Base-by-base conservation (phyloP, 768 basidiomycete species). In the Udeniomyces megalosporus region DNA sequence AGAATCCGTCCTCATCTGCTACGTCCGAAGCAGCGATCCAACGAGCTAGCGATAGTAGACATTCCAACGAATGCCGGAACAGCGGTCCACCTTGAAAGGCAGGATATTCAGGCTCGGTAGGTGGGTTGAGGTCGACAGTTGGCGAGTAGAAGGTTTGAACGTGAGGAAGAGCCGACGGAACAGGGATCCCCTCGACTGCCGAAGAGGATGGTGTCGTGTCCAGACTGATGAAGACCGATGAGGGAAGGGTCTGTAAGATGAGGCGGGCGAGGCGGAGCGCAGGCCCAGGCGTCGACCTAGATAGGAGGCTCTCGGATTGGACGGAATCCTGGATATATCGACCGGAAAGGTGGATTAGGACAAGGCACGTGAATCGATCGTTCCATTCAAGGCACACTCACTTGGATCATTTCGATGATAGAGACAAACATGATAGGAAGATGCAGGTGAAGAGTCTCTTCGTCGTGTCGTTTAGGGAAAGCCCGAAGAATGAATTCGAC, bases 371-470 rank as follows among this genome's bases (percentile, higher is more conserved):
- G n/a, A n/a, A n/a, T n/a, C 32, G 34, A 55, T 4, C 20, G 26
- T 4, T 11, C 26, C 31, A 63, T 48, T 24, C 35, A 38, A 46
- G n/a, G 22, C 8, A 12, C n/a, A 54, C 78, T 72, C 71, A 90
- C 88, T 65, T 80, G 75, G 35, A 88, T 66, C 5, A 79, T 68
- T 64, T 88, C 84, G 45, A 84, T 70, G 47, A 88, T 75, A 6
- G 81, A 82, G 2, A 81, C 76, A 62, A 92, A 84, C 15, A 89
- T 76, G 47, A 90, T 73, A 0, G 93, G 91, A 12, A 91, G 74
- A 72, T 93, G 88, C 31, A 90, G 77, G 3, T 76, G 80, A 69
- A 81, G 82, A 28, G 87, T 80, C 70, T 95, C 93, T 65, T 96
- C 90, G 67, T 97, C 93, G 68, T 88, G 86, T 1, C 77, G 70